Evolutionary conservation across 2,329 filamentous ascomycete genomes (phyloP), one percentile per base, ranked within the genome.

Genomic region (Cephalotrichum gorgonifer): DNA sequence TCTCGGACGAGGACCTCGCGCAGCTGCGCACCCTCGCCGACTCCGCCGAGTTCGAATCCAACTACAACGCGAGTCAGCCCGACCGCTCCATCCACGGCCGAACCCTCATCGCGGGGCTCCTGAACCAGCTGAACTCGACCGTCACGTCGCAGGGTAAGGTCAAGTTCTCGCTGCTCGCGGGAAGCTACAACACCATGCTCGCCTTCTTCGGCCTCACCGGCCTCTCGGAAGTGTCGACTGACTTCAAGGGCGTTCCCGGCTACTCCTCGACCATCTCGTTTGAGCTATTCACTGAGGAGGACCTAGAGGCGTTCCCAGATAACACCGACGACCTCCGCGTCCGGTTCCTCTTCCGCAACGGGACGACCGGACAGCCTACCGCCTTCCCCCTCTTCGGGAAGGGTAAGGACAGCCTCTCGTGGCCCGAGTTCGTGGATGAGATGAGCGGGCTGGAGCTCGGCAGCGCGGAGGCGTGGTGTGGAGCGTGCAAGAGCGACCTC

Each of bases 211-310:
- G 62, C 15, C 48, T 64, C 12, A 51, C 56, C 0, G 57, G 55
- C 25, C 57, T 65, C 30, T 50, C 57, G 3, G 49, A 57, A 1
- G 52, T 59, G 3, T 62, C 59, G 8, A 48, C 52, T 2, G 50
- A 63, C 51, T 65, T 65, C 47, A 52, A 56, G 43, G 63, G 63
- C 14, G 55, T 65, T 22, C 62, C 63, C 6, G 60, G 62, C 2
- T 65, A 65, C 23, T 63, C 63, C 1, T 60, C 62, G n/a, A 64
- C 63, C 44, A 62, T 65, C 58, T 54, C 57, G 1, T 65, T 65
- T 43, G 63, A 65, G 57, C 57, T 65, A n/a, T 60, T 60, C 50
- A 61, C 53, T 35, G 53, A 58, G 23, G 50, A 54, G 28, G 42
- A 57, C 43, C 44, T 45, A 0, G 51, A 57, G 2, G 35, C 43